phyloP scores from a whole-genome alignment of 2,329 filamentous ascomycete species.

The Thelonectria rubi region DNA sequence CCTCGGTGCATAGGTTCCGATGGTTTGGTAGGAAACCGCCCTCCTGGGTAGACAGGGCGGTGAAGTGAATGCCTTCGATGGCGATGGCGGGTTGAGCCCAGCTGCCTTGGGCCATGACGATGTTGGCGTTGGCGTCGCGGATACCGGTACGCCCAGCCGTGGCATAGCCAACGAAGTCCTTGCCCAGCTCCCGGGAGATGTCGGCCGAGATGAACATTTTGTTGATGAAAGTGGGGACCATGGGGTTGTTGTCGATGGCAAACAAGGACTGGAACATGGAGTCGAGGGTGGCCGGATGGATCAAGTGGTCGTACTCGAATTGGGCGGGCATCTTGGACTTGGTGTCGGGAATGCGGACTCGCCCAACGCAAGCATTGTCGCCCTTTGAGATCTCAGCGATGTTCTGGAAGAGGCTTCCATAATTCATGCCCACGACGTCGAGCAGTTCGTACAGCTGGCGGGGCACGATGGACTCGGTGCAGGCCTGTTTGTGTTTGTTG shows the following conservation, averaged over 20 bases:
- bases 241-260: conserved; percentile 54
- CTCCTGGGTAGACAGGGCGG: conserved; percentile 44
- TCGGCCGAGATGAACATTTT: conserved; percentile 57
- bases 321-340: conserved; percentile 60
- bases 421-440: conserved; percentile 61
- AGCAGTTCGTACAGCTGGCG: conserved; percentile 61
- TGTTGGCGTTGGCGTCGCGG: conserved; percentile 53
- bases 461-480: conserved; percentile 49
- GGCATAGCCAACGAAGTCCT: conserved; percentile 54
- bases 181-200: conserved; percentile 45
- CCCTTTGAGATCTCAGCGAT: conserved; percentile 49
- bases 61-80: conserved; percentile 57
- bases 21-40: conserved; percentile 57
- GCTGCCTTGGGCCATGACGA: conserved; percentile 53
- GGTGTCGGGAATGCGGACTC: conserved; percentile 58
- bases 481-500: conserved; percentile 39
- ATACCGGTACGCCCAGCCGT: conserved; percentile 48
- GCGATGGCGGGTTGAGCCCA: conserved; percentile 50
- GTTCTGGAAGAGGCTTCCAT: conserved; percentile 61
- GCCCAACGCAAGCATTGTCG: conserved; percentile 47
- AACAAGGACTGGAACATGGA: conserved; percentile 64
- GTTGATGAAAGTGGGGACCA: conserved; percentile 59
- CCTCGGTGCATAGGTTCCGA: conserved; percentile 58
- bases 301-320: conserved; percentile 62
- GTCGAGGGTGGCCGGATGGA: conserved; percentile 68